phyloP scores from a whole-genome alignment of 2,329 filamentous ascomycete species.

The Clarireedia sp. region DNA sequence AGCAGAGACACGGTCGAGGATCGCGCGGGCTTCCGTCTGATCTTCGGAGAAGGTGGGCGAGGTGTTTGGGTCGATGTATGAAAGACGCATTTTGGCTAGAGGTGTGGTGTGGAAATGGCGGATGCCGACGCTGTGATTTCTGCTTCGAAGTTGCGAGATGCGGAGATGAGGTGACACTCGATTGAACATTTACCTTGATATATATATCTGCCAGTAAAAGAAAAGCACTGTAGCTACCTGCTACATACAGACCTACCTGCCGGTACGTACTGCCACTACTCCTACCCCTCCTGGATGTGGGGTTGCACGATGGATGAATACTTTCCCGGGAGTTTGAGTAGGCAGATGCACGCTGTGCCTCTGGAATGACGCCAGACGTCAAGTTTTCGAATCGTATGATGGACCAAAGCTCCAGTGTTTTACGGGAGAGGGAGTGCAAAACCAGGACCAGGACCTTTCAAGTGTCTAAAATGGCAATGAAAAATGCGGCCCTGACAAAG shows the following conservation, averaged over 20 bases:
- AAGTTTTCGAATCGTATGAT: too few species aligned
- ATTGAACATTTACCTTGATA: too few species aligned
- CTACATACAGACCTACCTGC: background rate
- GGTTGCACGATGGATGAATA: conserved; percentile 1
- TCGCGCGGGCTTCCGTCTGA: conserved; percentile 40
- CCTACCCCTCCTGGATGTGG: conserved; percentile 6
- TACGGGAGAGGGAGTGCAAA: too few species aligned
- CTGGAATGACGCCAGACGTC: too few species aligned
- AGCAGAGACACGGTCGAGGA: conserved; percentile 55
- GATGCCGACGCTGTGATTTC: background rate
- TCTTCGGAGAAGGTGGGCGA: conserved; percentile 38
- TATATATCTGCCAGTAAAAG: too few species aligned
- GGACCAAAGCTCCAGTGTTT: too few species aligned
- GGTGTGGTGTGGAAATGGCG: background rate
- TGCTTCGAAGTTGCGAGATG: too few species aligned
- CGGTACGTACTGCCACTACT: background rate
- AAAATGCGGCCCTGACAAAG: too few species aligned
- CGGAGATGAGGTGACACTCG: background rate
- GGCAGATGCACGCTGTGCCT: too few species aligned
- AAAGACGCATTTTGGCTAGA: conserved; percentile 50
- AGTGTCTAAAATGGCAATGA: too few species aligned
- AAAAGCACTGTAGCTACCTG: background rate
- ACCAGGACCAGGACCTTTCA: too few species aligned
- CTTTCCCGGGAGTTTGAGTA: conserved; percentile 3
- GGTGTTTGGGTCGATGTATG: conserved; percentile 46